Percentiles rank a stretch among this genome's conserved stretches.
Evolutionary conservation across 2,329 filamentous ascomycete species (phyloP).

Genomic region (Davidsoniella virescens): DNA sequence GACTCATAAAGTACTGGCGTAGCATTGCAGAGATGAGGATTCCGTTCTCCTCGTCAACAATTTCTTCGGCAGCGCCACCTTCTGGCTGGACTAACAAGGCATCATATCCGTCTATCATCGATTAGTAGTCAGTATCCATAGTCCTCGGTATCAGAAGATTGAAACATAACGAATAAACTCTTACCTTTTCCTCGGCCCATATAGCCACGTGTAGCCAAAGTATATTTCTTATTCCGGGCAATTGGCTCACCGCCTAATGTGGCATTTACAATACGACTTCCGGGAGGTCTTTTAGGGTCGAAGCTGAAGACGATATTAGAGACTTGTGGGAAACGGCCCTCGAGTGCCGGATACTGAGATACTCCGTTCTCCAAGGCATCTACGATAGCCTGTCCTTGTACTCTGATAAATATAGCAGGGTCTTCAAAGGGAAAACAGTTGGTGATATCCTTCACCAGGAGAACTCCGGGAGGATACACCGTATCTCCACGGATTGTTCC

Average conservation of each 20-base stretch:
- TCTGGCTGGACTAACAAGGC: conserved; percentile 59
- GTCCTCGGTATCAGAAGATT: too few relatives aligned
- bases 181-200: conserved; percentile 65
- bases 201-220: conserved; percentile 67
- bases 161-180: not conserved
- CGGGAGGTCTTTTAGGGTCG: conserved; percentile 43
- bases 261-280: conserved; percentile 46
- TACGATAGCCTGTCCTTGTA: conserved; percentile 55
- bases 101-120: conserved; percentile 50
- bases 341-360: conserved; percentile 62
- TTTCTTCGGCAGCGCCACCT: conserved; percentile 59
- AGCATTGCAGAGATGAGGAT: conserved; percentile 75
- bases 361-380: conserved; percentile 78
- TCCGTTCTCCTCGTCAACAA: conserved; percentile 75
- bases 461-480: conserved; percentile 65
- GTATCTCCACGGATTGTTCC: conserved; percentile 81
- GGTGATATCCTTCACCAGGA: conserved; percentile 67
- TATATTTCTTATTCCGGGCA: conserved; percentile 48
- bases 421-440: conserved; percentile 90
- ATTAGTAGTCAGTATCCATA: conserved; percentile 1
- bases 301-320: conserved; percentile 67
- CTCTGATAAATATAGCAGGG: conserved; percentile 60
- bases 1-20: conserved; percentile 77
- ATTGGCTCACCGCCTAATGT: conserved; percentile 45
- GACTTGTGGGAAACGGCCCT: conserved; percentile 69